Conservation (phyloP, 257 asterid species). For the Perilla frutescens region DNA sequence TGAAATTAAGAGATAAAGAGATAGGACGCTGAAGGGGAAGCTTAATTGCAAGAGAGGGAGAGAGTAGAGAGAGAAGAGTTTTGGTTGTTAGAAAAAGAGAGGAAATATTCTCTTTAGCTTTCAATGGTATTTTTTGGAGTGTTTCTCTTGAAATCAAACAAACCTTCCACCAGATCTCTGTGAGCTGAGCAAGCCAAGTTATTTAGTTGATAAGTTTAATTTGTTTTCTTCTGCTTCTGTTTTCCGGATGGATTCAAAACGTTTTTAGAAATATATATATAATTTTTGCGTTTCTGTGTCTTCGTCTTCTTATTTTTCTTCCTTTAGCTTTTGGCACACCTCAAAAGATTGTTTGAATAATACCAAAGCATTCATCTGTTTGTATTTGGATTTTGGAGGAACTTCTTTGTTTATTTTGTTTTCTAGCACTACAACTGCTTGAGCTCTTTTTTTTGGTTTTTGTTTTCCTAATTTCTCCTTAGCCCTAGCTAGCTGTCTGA, state of each 20-base stretch:
- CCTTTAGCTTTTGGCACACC: slow-evolving; percentile 36
- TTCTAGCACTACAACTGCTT: slow-evolving; percentile 38
- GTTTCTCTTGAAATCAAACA: slow-evolving; percentile 57
- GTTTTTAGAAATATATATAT: neutral
- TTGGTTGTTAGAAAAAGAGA: slow-evolving; percentile 47
- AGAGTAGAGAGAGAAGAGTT: slow-evolving; percentile 22
- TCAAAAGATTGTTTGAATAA: slow-evolving; percentile 38
- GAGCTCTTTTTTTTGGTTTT: neutral
- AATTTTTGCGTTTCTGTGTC: slow-evolving; percentile 14
- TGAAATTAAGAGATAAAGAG: slow-evolving; percentile 64
- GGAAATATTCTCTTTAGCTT: slow-evolving; percentile 63
- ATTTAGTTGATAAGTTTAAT: neutral
- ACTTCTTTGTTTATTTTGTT: slow-evolving; percentile 44
- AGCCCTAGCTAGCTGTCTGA: neutral
- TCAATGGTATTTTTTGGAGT: slow-evolving; percentile 55
- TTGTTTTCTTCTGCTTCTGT: slow-evolving; percentile 41
- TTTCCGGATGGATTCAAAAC: slow-evolving; percentile 25
- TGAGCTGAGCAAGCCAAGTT: slow-evolving; percentile 18
- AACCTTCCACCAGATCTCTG: slow-evolving; percentile 50
- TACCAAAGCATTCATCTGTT: slow-evolving; percentile 63
- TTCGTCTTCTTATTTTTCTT: slow-evolving; percentile 27
- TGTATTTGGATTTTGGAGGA: slow-evolving; percentile 44
- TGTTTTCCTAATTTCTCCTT: slow-evolving; percentile 2
- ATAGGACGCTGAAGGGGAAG: slow-evolving; percentile 46
- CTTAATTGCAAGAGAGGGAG: slow-evolving; percentile 35